Evolutionary conservation across 2,329 filamentous ascomycete genomes (phyloP).

Genomic region (Colletotrichum musicola): DNA sequence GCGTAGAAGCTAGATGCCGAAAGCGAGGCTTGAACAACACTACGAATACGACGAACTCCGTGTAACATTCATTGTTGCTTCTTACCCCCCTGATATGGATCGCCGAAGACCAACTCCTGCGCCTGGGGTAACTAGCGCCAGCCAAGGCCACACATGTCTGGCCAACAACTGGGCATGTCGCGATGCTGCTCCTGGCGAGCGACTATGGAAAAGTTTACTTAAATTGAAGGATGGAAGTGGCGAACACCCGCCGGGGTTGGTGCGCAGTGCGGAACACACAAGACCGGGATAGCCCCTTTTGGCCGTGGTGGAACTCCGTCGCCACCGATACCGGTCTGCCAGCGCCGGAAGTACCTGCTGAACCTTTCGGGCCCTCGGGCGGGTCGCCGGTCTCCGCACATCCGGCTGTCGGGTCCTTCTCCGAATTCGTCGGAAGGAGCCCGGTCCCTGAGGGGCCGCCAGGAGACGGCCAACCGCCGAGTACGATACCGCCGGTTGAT

Average conservation of each 20-base stretch:
- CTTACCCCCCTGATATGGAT: not conserved
- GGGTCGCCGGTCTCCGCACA: conserved; percentile 27
- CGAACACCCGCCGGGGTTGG: conserved; percentile 25
- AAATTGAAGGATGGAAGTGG: conserved; percentile 12
- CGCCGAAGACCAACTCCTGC: not conserved
- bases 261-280: not conserved
- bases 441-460: not conserved
- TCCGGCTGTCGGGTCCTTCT: conserved; percentile 18
- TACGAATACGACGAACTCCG: conserved; percentile 1
- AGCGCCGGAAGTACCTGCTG: not conserved
- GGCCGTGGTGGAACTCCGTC: not conserved
- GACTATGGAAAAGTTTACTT: conserved; percentile 8
- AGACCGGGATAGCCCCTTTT: conserved; percentile 5
- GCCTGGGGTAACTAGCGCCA: conserved; percentile 1
- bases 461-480: not conserved
- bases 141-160: conserved; percentile 9
- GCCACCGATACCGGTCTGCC: conserved; percentile 10
- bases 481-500: not conserved
- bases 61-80: conserved; percentile 10
- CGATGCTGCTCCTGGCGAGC: conserved; percentile 12
- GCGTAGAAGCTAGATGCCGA: conserved; percentile 14
- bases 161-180: conserved; percentile 9
- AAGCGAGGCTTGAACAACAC: conserved; percentile 13
- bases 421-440: not conserved
- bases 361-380: conserved; percentile 20